Conservation (phyloP, 2,329 filamentous ascomycete species). For the Clonostachys rosea region DNA sequence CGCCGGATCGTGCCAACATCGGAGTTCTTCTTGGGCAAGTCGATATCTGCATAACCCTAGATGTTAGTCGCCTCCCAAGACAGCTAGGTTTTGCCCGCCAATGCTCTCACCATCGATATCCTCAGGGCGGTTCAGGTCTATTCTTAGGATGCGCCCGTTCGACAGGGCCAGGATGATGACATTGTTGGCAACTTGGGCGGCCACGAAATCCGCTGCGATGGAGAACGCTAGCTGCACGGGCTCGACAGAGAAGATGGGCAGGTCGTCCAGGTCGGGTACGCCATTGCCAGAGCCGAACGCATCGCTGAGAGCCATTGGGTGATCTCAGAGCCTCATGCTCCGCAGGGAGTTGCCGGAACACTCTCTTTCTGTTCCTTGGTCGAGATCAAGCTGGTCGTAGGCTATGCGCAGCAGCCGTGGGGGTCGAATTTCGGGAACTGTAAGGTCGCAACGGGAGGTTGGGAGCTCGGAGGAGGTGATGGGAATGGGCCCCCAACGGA, state of each 20-base stretch:
- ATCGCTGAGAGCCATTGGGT: conserved; percentile 36
- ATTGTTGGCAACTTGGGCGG: conserved; percentile 95
- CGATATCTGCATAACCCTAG: conserved; percentile 64
- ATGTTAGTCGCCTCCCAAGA: background rate
- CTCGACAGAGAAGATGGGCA: conserved; percentile 94
- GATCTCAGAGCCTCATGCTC: no score
- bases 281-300: conserved; percentile 63
- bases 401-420: no score
- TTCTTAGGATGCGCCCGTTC: conserved; percentile 86
- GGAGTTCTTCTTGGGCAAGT: conserved; percentile 87
- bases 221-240: conserved; percentile 91
- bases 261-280: conserved; percentile 48
- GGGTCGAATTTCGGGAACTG: background rate
- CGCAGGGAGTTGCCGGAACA: no score
- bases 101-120: conserved; percentile 76
- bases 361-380: no score
- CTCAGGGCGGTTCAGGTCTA: conserved; percentile 87
- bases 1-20: conserved; percentile 90
- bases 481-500: background rate
- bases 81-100: no score
- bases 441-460: background rate
- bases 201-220: conserved; percentile 91
- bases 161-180: conserved; percentile 89
- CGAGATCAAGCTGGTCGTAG: no score
- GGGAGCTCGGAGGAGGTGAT: background rate